These are phyloP conservation scores for Raffaelea ambrosiae DNA, from an alignment of 2,329 filamentous ascomycete genomes.

Conservation along the genomic window DNA sequence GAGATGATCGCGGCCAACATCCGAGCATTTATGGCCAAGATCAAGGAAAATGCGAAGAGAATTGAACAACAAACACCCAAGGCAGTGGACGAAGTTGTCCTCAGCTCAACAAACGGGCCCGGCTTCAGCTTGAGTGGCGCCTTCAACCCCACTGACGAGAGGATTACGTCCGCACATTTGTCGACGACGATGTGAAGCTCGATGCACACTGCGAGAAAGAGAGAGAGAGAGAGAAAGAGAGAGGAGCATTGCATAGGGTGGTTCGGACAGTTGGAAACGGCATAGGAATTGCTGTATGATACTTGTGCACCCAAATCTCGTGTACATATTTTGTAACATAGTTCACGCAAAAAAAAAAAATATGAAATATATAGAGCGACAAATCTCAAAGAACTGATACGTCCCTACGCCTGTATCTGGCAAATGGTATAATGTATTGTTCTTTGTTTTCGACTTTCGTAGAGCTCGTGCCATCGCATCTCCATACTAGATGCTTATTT, in stretches of 20 bases:
- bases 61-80: slow-evolving; percentile 55
- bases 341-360: no score
- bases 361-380: no score
- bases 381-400: no score
- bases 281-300: no score
- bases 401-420: no score
- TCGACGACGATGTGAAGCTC: slow-evolving; percentile 41
- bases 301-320: no score
- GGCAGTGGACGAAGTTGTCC: slow-evolving; percentile 64
- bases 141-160: slow-evolving; percentile 55
- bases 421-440: slow-evolving; percentile 2
- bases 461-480: no score
- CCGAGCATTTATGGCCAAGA: slow-evolving; percentile 61
- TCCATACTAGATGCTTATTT: slow-evolving; percentile 14
- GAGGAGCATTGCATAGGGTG: no score
- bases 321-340: no score
- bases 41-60: slow-evolving; percentile 66
- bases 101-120: slow-evolving; percentile 81
- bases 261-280: no score
- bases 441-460: not conserved
- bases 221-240: no score
- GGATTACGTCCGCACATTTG: slow-evolving; percentile 43
- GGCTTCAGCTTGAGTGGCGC: slow-evolving; percentile 81
- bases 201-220: no score
- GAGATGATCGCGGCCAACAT: slow-evolving; percentile 81